These are phyloP conservation scores for Lactifluus echinatus DNA, from an alignment of 768 basidiomycete species.

Conservation along the genomic window DNA sequence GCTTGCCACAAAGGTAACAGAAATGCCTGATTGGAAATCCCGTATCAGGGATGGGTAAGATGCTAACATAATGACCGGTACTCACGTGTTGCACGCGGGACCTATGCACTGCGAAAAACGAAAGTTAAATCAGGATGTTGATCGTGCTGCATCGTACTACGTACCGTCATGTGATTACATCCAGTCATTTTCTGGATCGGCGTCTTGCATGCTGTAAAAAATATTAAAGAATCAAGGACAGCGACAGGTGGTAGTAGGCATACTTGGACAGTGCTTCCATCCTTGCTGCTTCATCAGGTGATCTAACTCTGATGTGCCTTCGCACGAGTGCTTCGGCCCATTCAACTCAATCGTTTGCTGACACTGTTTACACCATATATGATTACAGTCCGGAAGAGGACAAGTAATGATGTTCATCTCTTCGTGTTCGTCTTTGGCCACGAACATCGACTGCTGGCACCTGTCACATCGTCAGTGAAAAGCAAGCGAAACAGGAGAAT, in stretches of 20 bases:
- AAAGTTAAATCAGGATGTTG: neutral
- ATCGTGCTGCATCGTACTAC: conserved; percentile 17
- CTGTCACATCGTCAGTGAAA: neutral
- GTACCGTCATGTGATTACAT: conserved; percentile 53
- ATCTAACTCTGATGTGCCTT: conserved; percentile 29
- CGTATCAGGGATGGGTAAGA: neutral
- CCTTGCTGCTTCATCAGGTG: conserved; percentile 26
- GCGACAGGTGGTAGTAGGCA: neutral
- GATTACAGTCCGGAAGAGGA: conserved; percentile 25
- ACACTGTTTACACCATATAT: conserved; percentile 30
- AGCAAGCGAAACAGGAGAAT: no score
- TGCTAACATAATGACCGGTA: neutral
- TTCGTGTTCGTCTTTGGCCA: conserved; percentile 26
- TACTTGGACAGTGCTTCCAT: conserved; percentile 31
- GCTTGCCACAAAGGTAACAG: neutral
- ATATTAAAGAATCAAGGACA: no score
- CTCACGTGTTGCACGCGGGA: conserved; percentile 46
- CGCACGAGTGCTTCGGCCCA: conserved; percentile 26
- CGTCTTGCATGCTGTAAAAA: conserved; percentile 34
- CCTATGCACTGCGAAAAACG: conserved; percentile 38
- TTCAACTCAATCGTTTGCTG: conserved; percentile 21
- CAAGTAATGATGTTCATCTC: conserved; percentile 22
- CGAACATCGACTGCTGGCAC: conserved; percentile 22
- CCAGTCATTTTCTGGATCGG: conserved; percentile 44
- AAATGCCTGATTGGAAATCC: neutral